Evolutionary conservation across 495 filamentous ascomycete species (phyloP), one percentile per base, ranked within the genome.

Genomic region (Niebla homalea): DNA sequence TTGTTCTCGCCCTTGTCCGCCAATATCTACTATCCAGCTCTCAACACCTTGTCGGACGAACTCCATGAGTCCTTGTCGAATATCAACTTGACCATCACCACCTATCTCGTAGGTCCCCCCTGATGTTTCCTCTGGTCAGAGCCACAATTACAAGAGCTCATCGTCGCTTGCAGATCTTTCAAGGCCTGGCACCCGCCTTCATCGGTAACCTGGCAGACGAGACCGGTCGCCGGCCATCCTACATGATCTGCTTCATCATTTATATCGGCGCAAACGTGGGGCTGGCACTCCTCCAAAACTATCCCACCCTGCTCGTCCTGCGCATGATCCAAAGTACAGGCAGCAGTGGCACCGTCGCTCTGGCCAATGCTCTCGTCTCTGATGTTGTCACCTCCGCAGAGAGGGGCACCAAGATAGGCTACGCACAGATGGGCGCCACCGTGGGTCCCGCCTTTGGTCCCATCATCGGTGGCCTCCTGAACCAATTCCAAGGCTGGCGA

Each of bases 401-500:
- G 48, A 58, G 75, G 14, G 74, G 73, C 0, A 65, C 61, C 45
- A 72, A 72, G 36, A 66, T 76, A 1, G 68, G 50, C 20, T 42
- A 42, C 39, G 39, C 39, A 19, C 39, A 42, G 39, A 42, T 42
- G 39, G 62, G 64, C 0, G 50, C 57, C 2, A 57, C 62, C 0
- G 35, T 68, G 8, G 77, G 75, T 0, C 75, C 78, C 2, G 68
- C 77, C 0, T 51, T 84, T 4, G 78, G 75, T 2, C 81, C 80
- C 0, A 69, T 84, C 0, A 70, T 87, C 19, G 83, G 84, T 1
- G 83, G 83, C 0, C 49, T 85, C 0, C 63, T 87, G 1, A 65
- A 70, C 7, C 69, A 83, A 35, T 83, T 75, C 41, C 67, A 85
- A 0, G 81, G 79, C 1, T 88, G 84, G 84, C 58, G 77, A 22